Percentiles rank a stretch among this genome's conserved stretches.
phyloP scores from a whole-genome alignment of 257 asterid genomes.

The Nicotiana obtusifolia region DNA sequence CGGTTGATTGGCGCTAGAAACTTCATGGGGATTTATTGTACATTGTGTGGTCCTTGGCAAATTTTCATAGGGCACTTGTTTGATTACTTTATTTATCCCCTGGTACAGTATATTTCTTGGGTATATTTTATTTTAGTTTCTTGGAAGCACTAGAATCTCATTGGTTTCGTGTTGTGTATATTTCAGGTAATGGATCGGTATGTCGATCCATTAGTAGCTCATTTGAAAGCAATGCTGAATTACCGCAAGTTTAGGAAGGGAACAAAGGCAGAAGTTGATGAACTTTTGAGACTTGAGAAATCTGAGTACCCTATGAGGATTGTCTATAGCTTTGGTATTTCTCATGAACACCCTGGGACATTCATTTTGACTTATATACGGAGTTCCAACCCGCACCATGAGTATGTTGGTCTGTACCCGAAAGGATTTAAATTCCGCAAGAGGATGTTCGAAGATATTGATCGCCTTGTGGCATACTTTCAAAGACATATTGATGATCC shows the following conservation, averaged over 20 bases:
- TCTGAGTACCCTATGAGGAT: slow-evolving; percentile 83
- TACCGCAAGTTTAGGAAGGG: slow-evolving; percentile 94
- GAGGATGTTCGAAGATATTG: slow-evolving; percentile 84
- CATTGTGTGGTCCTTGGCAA: neutral
- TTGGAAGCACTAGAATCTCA: neutral
- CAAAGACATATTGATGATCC: slow-evolving; percentile 94
- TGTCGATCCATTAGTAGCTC: slow-evolving; percentile 92
- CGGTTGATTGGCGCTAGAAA: neutral
- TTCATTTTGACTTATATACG: slow-evolving; percentile 84
- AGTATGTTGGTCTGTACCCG: slow-evolving; percentile 85
- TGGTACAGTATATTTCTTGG: neutral
- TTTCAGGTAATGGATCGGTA: slow-evolving; percentile 94
- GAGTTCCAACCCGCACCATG: slow-evolving; percentile 92
- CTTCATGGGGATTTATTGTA: neutral
- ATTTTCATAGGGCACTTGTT: neutral
- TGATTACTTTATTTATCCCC: neutral
- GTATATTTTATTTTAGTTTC: neutral
- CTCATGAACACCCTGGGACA: slow-evolving; percentile 96
- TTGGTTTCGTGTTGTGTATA: slow-evolving; percentile 4
- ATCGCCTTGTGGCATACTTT: slow-evolving; percentile 79
- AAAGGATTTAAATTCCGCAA: slow-evolving; percentile 91
- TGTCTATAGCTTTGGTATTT: slow-evolving; percentile 87
- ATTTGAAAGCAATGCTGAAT: slow-evolving; percentile 78
- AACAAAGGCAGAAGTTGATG: slow-evolving; percentile 77
- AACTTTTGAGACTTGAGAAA: slow-evolving; percentile 68